Evolutionary conservation across 805 yeast genomes (phyloP).

Genomic region (Kuraishia piskuri): DNA sequence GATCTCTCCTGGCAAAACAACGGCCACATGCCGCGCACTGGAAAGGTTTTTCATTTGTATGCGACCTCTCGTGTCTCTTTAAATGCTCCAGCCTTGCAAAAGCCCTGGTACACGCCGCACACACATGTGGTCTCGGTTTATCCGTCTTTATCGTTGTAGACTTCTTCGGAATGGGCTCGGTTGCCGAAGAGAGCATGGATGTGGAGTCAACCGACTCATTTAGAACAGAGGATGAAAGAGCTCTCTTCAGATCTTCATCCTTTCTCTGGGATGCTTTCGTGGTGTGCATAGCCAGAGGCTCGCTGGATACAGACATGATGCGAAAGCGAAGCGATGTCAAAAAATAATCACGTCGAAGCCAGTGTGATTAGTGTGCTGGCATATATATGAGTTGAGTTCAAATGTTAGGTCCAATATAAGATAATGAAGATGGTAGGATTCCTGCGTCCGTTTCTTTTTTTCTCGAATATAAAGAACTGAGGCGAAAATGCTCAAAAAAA

Average conservation of each 20-base stretch:
- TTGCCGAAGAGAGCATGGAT: background rate
- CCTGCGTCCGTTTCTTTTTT: background rate
- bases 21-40: slow-evolving; percentile 96
- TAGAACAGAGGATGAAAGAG: background rate
- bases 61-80: slow-evolving; percentile 88
- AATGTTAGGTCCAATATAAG: background rate
- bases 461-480: background rate
- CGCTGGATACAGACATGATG: background rate
- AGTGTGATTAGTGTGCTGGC: background rate
- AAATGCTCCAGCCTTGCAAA: slow-evolving; percentile 93
- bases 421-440: no score
- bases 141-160: slow-evolving; percentile 80
- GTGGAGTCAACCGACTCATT: background rate
- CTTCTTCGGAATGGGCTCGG: slow-evolving; percentile 71
- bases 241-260: background rate
- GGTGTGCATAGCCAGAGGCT: background rate
- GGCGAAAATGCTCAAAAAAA: background rate
- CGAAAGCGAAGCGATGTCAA: no score
- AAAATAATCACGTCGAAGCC: no score
- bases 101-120: slow-evolving; percentile 86
- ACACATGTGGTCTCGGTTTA: slow-evolving; percentile 89
- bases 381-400: no score
- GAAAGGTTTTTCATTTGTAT: slow-evolving; percentile 93
- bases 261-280: background rate
- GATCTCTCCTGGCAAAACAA: slow-evolving; percentile 85